phyloP scores from a whole-genome alignment of 805 yeast species.

The Ascoidea tarda region DNA sequence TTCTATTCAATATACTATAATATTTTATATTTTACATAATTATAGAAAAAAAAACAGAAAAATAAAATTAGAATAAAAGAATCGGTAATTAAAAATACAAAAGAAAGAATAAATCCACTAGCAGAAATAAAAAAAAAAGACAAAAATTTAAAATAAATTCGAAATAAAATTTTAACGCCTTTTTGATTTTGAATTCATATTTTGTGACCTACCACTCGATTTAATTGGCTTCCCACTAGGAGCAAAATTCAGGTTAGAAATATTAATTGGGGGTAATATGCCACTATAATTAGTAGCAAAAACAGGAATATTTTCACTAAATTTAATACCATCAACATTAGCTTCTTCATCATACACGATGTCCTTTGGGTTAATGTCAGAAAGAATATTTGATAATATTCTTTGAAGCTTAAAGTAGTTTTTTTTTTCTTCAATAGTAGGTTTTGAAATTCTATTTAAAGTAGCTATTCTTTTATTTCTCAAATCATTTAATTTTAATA shows the following conservation, averaged over 20 bases:
- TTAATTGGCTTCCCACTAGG: not conserved
- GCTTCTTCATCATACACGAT: conserved; percentile 20
- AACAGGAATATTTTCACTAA: conserved; percentile 41
- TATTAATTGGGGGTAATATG: conserved; percentile 29
- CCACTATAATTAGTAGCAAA: conserved; percentile 66
- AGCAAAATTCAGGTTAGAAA: not conserved
- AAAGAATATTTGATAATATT: conserved; percentile 29
- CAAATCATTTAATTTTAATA: conserved; percentile 33
- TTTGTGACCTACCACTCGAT: not conserved
- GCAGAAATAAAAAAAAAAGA: too few species aligned
- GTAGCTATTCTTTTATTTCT: conserved; percentile 30
- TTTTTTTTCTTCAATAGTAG: conserved; percentile 26
- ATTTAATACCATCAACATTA: conserved; percentile 18
- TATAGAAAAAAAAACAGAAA: too few species aligned
- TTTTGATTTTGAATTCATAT: not conserved
- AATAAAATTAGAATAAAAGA: too few species aligned
- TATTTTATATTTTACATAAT: too few species aligned
- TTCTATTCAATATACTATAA: too few species aligned
- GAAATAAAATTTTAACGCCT: not conserved
- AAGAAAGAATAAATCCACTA: too few species aligned
- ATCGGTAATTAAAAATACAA: too few species aligned
- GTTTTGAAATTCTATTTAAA: conserved; percentile 16
- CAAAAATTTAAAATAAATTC: too few species aligned
- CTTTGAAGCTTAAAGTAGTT: conserved; percentile 29
- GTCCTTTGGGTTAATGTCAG: conserved; percentile 18